Conservation (phyloP, 2,329 filamentous ascomycete genomes). For the Neoascochyta sp. region DNA sequence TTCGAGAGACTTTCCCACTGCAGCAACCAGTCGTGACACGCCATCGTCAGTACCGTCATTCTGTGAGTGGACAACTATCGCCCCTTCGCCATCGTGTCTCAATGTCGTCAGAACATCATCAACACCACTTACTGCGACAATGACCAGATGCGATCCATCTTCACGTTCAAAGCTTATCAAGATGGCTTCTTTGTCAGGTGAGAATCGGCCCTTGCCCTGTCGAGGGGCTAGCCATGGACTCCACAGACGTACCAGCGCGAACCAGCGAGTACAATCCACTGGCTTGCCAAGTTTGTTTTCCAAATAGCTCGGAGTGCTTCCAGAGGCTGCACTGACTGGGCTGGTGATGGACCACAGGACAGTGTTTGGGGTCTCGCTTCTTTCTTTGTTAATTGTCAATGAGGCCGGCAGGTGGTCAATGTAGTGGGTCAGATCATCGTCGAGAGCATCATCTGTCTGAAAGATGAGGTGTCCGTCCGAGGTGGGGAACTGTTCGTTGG, state of each 20-base stretch:
- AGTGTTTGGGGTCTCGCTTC: slow-evolving; percentile 65
- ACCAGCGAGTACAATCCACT: slow-evolving; percentile 67
- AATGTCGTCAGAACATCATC: slow-evolving; percentile 68
- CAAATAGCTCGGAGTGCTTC: slow-evolving; percentile 56
- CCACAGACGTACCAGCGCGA: slow-evolving; percentile 75
- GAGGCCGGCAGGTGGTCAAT: slow-evolving; percentile 57
- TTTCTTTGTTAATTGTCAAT: slow-evolving; percentile 51
- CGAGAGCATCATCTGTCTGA: slow-evolving; percentile 36
- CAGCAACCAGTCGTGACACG: slow-evolving; percentile 62
- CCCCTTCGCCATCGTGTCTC: slow-evolving; percentile 60
- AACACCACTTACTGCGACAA: slow-evolving; percentile 74
- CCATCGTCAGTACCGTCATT: slow-evolving; percentile 63
- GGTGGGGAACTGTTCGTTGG: slow-evolving; percentile 60
- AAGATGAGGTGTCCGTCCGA: slow-evolving; percentile 62
- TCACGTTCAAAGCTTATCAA: slow-evolving; percentile 71
- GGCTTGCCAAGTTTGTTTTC: slow-evolving; percentile 61
- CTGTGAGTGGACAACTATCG: slow-evolving; percentile 64
- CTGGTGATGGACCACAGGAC: slow-evolving; percentile 66
- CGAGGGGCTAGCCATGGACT: slow-evolving; percentile 84
- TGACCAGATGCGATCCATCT: slow-evolving; percentile 69
- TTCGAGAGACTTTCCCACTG: slow-evolving; percentile 70
- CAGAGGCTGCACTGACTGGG: slow-evolving; percentile 54
- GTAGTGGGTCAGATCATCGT: slow-evolving; percentile 51
- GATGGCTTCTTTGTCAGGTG: slow-evolving; percentile 72
- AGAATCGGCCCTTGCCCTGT: slow-evolving; percentile 67